A percentile compares a stretch with the other conserved stretches of the same genome.
Conservation (phyloP, 345 rosid species). For the Murraya koenigii region DNA sequence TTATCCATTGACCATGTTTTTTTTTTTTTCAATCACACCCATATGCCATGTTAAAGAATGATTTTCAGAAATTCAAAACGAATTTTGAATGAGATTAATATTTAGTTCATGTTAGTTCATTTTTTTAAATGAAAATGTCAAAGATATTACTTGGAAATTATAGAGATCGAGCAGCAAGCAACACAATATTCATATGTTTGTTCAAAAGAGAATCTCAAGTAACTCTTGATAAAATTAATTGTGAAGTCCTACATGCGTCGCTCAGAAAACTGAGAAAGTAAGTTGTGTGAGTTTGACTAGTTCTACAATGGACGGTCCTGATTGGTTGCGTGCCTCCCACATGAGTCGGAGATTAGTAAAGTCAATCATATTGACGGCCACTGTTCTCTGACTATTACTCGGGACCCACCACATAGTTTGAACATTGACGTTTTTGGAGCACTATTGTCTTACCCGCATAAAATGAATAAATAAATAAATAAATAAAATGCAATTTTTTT, state of each 20-base stretch:
- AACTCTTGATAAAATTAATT: not conserved
- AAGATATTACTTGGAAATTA: not conserved
- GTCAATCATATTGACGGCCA: constrained; percentile 30
- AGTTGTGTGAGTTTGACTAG: constrained; percentile 18
- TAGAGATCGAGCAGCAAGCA: not conserved
- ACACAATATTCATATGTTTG: not conserved
- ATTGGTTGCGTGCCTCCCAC: constrained; percentile 19
- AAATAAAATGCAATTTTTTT: not conserved
- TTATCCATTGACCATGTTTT: not conserved
- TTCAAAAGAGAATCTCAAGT: not conserved
- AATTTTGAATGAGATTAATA: not conserved
- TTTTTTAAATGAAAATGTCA: not conserved
- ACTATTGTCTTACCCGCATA: not conserved
- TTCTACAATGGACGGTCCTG: constrained; percentile 8
- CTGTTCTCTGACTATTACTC: not conserved
- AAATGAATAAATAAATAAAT: not conserved
- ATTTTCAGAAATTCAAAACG: not conserved
- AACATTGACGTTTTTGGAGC: not conserved
- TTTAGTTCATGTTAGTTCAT: not conserved
- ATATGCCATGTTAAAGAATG: not conserved
- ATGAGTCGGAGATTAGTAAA: constrained; percentile 1
- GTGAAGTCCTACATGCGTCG: not conserved
- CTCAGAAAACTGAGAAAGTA: not conserved
- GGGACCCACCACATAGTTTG: not conserved
- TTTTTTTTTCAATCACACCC: not conserved